phyloP scores from a whole-genome alignment of 306 rosid species.

The apple (Malus domestica) region ASM211411v1 NC_041803.1:7604001-7604500 shows the following conservation, averaged over 20 bases:
- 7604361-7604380: neutral
- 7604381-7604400: too few species aligned
- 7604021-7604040: constrained; percentile 38
- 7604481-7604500: neutral
- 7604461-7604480: neutral
- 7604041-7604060: constrained; percentile 32
- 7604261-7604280: constrained; percentile 19
- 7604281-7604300: constrained; percentile 27
- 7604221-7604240: constrained; percentile 29
- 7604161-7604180: neutral
- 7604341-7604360: constrained; percentile 23
- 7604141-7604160: constrained; percentile 16
- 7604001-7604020: constrained; percentile 30
- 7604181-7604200: constrained; percentile 21
- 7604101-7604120: constrained; percentile 30
- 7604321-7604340: constrained; percentile 34
- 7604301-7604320: constrained; percentile 33
- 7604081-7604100: constrained; percentile 33
- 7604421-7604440: neutral
- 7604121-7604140: constrained; percentile 33
- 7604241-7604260: constrained; percentile 33
- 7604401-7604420: neutral
- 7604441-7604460: neutral
- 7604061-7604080: constrained; percentile 26
- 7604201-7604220: constrained; percentile 20